phyloP scores from a whole-genome alignment of 2,329 filamentous ascomycete species.

The Capronia americana region DNA sequence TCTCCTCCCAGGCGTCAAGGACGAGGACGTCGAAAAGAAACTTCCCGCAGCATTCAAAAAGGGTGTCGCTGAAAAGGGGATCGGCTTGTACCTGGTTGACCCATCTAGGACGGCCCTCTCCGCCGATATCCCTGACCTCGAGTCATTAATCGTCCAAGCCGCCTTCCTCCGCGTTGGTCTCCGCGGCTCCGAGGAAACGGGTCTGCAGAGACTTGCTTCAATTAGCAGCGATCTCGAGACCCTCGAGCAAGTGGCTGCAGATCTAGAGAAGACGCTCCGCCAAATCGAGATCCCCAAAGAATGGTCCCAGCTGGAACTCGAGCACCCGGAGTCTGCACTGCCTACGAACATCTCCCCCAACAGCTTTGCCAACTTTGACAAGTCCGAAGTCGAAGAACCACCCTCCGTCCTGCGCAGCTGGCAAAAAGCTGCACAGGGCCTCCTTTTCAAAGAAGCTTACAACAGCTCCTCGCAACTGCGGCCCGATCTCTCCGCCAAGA shows the following conservation, averaged over 20 bases:
- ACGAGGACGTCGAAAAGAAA: constrained; percentile 88
- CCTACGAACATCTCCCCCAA: constrained; percentile 72
- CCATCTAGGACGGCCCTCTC: constrained; percentile 70
- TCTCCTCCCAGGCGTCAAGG: constrained; percentile 78
- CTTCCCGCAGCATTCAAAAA: constrained; percentile 74
- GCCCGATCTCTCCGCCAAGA: constrained; percentile 86
- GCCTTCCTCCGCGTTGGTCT: constrained; percentile 81
- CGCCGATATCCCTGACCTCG: constrained; percentile 66
- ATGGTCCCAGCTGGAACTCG: constrained; percentile 76
- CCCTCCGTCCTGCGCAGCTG: constrained; percentile 74
- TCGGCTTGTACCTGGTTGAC: constrained; percentile 79
- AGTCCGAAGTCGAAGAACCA: constrained; percentile 70
- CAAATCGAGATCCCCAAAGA: constrained; percentile 75
- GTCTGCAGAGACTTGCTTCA: constrained; percentile 69
- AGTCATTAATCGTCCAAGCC: constrained; percentile 75
- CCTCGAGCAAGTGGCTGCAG: constrained; percentile 64
- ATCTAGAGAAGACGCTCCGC: constrained; percentile 72
- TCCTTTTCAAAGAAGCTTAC: constrained; percentile 95
- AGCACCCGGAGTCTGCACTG: constrained; percentile 61
- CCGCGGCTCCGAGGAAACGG: constrained; percentile 67
- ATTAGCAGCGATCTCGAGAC: constrained; percentile 66
- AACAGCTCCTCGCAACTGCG: constrained; percentile 75
- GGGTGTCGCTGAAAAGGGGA: constrained; percentile 70
- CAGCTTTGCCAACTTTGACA: constrained; percentile 83
- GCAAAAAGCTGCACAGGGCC: constrained; percentile 82